These are phyloP conservation scores for Fusarium humuli DNA, from an alignment of 2,329 filamentous ascomycete genomes.

Conservation along the genomic window DNA sequence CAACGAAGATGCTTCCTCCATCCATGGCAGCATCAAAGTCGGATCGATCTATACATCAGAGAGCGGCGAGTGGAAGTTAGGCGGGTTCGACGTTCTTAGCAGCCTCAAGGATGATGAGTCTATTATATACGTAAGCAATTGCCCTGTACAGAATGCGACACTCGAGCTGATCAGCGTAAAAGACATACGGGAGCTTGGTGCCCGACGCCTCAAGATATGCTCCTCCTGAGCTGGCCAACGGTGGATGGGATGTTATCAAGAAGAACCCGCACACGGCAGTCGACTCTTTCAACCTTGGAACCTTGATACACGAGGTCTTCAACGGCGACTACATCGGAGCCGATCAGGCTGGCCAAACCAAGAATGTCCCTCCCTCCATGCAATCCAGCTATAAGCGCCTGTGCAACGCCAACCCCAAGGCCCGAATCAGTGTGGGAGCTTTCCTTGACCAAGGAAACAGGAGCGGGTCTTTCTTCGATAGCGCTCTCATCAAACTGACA, in stretches of 20 bases:
- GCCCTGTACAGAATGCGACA: background rate
- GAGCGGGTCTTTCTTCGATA: constrained; percentile 89
- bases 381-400: constrained; percentile 91
- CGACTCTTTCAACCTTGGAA: constrained; percentile 88
- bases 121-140: constrained; percentile 77
- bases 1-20: constrained; percentile 90
- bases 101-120: constrained; percentile 97
- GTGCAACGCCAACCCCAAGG: constrained; percentile 88
- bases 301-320: constrained; percentile 89
- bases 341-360: constrained; percentile 87
- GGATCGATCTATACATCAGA: constrained; percentile 93
- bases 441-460: constrained; percentile 92
- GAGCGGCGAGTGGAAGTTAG: constrained; percentile 97
- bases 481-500: constrained; percentile 88
- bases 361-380: constrained; percentile 87
- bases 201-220: constrained; percentile 88
- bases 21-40: constrained; percentile 87
- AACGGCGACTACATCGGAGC: constrained; percentile 82
- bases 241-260: constrained; percentile 93
- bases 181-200: constrained; percentile 88
- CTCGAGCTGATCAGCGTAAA: constrained; percentile 18
- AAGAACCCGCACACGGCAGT: constrained; percentile 82
- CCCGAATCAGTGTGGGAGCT: constrained; percentile 82
- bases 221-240: constrained; percentile 85
- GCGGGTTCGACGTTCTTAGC: constrained; percentile 92